These are phyloP conservation scores for Penicillium bovifimosum DNA, from an alignment of 495 filamentous ascomycete genomes.

Conservation along the genomic window DNA sequence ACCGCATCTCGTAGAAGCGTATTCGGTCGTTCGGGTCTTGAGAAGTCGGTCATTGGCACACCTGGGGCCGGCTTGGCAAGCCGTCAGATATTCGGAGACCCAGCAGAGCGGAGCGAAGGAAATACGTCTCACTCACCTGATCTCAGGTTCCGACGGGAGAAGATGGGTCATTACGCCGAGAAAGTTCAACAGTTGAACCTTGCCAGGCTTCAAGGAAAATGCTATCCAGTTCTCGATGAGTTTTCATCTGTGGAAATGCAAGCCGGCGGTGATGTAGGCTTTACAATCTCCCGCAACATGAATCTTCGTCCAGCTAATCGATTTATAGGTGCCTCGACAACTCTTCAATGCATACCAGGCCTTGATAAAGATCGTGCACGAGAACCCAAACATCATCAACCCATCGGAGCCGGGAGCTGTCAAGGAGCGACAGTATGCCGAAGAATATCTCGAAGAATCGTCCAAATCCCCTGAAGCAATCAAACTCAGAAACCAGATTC, in stretches of 20 bases:
- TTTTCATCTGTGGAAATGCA: conserved; percentile 66
- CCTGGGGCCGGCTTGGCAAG: conserved; percentile 53
- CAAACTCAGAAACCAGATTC: conserved; percentile 63
- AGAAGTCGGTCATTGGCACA: conserved; percentile 79
- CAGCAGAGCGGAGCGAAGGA: conserved; percentile 48
- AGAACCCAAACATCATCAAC: conserved; percentile 51
- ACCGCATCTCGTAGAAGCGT: conserved; percentile 49
- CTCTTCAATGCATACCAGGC: conserved; percentile 74
- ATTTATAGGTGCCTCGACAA: conserved; percentile 51
- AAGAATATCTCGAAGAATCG: conserved; percentile 65
- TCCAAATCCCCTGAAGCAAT: conserved; percentile 55
- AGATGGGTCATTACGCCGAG: conserved; percentile 70
- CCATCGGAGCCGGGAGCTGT: conserved; percentile 49
- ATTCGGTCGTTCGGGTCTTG: conserved; percentile 66
- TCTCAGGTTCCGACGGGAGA: conserved; percentile 68
- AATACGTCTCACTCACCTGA: conserved; percentile 48
- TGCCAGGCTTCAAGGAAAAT: conserved; percentile 56
- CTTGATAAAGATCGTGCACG: conserved; percentile 65
- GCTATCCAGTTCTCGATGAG: conserved; percentile 64
- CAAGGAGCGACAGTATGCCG: conserved; percentile 70
- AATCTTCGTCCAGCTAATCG: conserved; percentile 11
- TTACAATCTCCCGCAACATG: not conserved
- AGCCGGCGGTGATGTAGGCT: conserved; percentile 57
- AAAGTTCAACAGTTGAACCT: conserved; percentile 72
- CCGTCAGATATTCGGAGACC: conserved; percentile 60